These are phyloP conservation scores for Cryoendolithus antarcticus DNA, from an alignment of 2,329 filamentous ascomycete genomes.

Conservation along the genomic window DNA sequence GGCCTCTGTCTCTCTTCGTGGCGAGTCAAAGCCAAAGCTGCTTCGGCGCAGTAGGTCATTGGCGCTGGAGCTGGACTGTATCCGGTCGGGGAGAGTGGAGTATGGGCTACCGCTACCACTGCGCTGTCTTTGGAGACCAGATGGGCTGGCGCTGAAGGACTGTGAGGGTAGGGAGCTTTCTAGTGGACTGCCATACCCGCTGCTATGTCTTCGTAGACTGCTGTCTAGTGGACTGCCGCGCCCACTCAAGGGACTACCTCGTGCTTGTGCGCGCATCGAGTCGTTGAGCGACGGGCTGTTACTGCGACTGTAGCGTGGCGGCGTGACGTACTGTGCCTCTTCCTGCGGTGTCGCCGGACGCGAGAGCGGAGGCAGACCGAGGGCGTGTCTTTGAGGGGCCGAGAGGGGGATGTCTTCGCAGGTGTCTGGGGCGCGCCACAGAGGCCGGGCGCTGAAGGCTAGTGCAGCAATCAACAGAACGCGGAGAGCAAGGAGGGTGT, in stretches of 20 bases:
- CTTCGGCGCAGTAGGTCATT: not conserved
- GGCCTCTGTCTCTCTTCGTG: too few relatives aligned
- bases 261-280: slow-evolving; percentile 18
- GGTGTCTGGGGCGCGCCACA: slow-evolving; percentile 61
- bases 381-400: slow-evolving; percentile 69
- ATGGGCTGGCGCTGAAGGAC: too few relatives aligned
- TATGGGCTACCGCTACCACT: slow-evolving; percentile 6
- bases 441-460: slow-evolving; percentile 54
- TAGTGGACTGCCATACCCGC: too few relatives aligned
- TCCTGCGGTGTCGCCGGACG: slow-evolving; percentile 54
- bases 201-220: not conserved
- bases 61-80: not conserved
- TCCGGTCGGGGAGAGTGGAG: slow-evolving; percentile 23
- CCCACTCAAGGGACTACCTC: slow-evolving; percentile 47
- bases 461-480: slow-evolving; percentile 53
- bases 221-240: slow-evolving; percentile 23
- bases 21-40: too few relatives aligned
- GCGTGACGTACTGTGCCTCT: slow-evolving; percentile 64
- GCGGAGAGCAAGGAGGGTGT: slow-evolving; percentile 37
- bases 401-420: slow-evolving; percentile 84
- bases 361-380: slow-evolving; percentile 61
- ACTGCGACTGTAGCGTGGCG: slow-evolving; percentile 73
- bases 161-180: too few relatives aligned
- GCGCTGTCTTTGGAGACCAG: not conserved
- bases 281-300: slow-evolving; percentile 51